Evolutionary conservation across 2,329 filamentous ascomycete species (phyloP).

Genomic region (Talaromyces sp.): DNA sequence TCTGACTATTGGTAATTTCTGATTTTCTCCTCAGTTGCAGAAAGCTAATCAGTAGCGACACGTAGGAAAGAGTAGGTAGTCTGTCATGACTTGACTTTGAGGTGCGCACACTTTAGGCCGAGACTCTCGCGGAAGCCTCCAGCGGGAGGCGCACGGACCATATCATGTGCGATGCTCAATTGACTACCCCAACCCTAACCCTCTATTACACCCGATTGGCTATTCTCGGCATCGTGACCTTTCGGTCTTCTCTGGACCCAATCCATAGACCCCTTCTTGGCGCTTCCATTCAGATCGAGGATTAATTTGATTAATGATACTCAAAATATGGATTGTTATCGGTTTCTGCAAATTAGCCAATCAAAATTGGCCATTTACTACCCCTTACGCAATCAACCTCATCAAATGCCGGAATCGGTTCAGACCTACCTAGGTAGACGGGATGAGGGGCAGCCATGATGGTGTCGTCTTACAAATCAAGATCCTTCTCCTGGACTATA

Average conservation of each 20-base stretch:
- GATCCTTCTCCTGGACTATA: neutral
- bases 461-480: neutral
- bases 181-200: no score
- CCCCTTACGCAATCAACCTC: neutral
- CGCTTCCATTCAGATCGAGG: neutral
- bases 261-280: neutral
- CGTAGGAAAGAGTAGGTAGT: neutral
- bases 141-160: neutral
- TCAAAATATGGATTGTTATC: no score
- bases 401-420: neutral
- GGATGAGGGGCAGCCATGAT: neutral
- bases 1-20: slow-evolving; percentile 4
- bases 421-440: neutral
- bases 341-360: neutral
- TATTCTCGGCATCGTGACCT: no score
- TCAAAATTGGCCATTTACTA: neutral
- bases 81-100: neutral
- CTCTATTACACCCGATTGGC: no score
- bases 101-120: neutral
- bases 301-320: no score
- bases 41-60: neutral
- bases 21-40: neutral
- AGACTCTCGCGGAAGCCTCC: slow-evolving; percentile 6
- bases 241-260: no score
- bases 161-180: neutral